These are phyloP conservation scores for Penicillium sp. DNA, from an alignment of 2,329 filamentous ascomycete species.

Conservation along the genomic window DNA sequence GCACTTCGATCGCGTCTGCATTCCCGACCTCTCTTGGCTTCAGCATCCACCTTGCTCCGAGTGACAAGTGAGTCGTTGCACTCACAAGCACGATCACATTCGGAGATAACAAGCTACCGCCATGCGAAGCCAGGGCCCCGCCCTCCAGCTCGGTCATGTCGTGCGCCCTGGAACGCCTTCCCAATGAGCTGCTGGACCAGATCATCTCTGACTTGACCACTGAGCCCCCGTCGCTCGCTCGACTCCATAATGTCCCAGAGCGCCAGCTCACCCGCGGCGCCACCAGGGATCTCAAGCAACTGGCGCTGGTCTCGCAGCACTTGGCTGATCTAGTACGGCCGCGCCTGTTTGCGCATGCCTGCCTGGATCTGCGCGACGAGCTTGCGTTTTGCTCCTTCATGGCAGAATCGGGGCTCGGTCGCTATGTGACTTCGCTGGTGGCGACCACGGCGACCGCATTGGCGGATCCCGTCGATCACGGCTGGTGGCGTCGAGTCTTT, in stretches of 20 bases:
- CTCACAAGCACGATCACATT: too few species aligned
- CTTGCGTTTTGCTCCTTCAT: constrained; percentile 42
- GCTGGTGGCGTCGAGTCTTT: constrained; percentile 58
- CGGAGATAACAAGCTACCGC: too few species aligned
- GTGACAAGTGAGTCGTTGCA: too few species aligned
- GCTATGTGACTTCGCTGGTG: constrained; percentile 50
- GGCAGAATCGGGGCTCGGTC: constrained; percentile 28
- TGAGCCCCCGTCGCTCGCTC: constrained; percentile 49
- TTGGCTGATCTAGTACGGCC: constrained; percentile 56
- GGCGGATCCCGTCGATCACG: constrained; percentile 37
- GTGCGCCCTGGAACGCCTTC: constrained; percentile 42
- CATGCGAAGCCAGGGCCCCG: constrained; percentile 17
- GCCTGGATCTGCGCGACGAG: constrained; percentile 39
- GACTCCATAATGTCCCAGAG: constrained; percentile 52
- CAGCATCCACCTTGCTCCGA: too few species aligned
- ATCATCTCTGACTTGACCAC: constrained; percentile 57
- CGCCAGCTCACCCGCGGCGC: constrained; percentile 42
- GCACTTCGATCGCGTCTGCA: too few species aligned
- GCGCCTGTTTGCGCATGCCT: constrained; percentile 57
- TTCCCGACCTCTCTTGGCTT: too few species aligned
- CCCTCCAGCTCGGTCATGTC: constrained; percentile 28
- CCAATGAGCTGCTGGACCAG: constrained; percentile 59
- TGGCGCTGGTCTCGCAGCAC: constrained; percentile 53
- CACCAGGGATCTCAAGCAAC: constrained; percentile 52
- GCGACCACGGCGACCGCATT: constrained; percentile 44